Evolutionary conservation across 495 filamentous ascomycete genomes (phyloP).

Genomic region (Astrothelium macrocarpum): DNA sequence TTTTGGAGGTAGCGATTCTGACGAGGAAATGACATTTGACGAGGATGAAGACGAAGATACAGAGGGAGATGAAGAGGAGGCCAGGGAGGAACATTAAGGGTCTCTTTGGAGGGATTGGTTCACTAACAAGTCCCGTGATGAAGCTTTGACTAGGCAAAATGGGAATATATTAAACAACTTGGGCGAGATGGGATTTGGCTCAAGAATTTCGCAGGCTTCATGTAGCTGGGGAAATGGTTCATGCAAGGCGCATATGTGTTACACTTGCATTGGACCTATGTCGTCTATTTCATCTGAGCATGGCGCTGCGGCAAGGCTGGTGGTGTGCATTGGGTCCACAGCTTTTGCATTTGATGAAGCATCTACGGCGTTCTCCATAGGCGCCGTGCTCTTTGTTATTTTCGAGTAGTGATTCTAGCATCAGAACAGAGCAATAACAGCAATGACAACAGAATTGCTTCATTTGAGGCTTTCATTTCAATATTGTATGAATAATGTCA

Average conservation of each 20-base stretch:
- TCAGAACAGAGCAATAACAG: too few species aligned
- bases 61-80: constrained; percentile 21
- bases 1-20: constrained; percentile 65
- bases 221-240: neutral
- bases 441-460: too few species aligned
- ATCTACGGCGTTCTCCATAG: constrained; percentile 3
- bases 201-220: neutral
- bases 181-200: neutral
- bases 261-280: neutral
- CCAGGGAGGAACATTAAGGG: constrained; percentile 20
- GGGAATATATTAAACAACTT: too few species aligned
- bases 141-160: too few species aligned
- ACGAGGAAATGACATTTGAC: constrained; percentile 32
- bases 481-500: too few species aligned
- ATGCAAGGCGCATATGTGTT: neutral
- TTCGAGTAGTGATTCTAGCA: too few species aligned
- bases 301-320: neutral
- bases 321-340: neutral
- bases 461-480: too few species aligned
- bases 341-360: neutral
- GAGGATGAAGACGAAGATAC: constrained; percentile 25
- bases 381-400: too few species aligned
- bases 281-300: neutral
- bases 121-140: too few species aligned
- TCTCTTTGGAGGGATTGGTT: too few species aligned